Percentiles rank a stretch among this genome's conserved stretches.
Evolutionary conservation across 169 alveolate genomes (phyloP).

Genomic region (Cryptosporidium andersoni): DNA sequence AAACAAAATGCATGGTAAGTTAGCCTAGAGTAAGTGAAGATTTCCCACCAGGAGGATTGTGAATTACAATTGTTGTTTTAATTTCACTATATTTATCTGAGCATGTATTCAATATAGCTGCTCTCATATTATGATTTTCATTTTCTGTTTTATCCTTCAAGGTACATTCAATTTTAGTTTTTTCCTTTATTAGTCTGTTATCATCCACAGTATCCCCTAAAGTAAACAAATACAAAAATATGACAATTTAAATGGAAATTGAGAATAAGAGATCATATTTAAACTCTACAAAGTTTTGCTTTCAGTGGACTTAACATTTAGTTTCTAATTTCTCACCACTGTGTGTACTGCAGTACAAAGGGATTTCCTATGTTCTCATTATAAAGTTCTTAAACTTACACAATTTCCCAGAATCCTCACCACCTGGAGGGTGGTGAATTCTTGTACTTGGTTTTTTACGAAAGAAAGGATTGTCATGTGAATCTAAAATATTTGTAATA

Average conservation of each 20-base stretch:
- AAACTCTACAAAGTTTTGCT: background rate
- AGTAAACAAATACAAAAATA: too few species aligned
- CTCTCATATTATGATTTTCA: background rate
- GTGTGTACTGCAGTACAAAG: too few species aligned
- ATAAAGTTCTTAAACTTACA: too few species aligned
- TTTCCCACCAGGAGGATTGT: slow-evolving; percentile 67
- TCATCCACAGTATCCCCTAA: background rate
- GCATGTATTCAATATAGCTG: background rate
- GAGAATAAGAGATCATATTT: too few species aligned
- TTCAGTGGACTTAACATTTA: background rate
- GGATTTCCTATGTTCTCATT: too few species aligned
- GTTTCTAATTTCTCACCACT: too few species aligned
- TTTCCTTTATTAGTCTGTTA: background rate
- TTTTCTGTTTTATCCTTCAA: slow-evolving; percentile 22
- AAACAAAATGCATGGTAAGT: background rate
- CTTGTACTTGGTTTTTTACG: slow-evolving; percentile 63
- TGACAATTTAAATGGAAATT: too few species aligned
- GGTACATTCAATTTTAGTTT: background rate
- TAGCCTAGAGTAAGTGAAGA: slow-evolving; percentile 43
- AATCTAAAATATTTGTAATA: background rate
- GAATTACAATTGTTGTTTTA: slow-evolving; percentile 44
- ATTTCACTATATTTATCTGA: background rate
- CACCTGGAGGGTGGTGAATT: slow-evolving; percentile 71
- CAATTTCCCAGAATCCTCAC: slow-evolving; percentile 7
- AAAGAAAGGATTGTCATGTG: slow-evolving; percentile 50